These are phyloP conservation scores for Phytophthora ramorum DNA, from an alignment of 352 stramenopile genomes.

Conservation along the genomic window DNA sequence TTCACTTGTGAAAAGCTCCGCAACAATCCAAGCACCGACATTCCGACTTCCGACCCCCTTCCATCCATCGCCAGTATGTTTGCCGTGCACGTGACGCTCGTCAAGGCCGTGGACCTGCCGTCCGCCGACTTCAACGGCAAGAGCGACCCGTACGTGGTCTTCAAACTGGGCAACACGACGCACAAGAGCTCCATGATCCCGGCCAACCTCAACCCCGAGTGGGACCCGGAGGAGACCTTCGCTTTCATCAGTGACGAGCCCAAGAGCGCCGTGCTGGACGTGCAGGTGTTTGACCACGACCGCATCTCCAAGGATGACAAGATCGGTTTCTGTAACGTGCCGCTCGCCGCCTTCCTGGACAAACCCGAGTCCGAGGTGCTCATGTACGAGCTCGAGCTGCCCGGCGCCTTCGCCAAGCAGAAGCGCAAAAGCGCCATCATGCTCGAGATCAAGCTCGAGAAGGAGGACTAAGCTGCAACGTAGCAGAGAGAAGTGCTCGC, in stretches of 20 bases:
- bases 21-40: background rate
- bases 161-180: slow-evolving; percentile 69
- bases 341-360: slow-evolving; percentile 60
- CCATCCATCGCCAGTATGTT: slow-evolving; percentile 40
- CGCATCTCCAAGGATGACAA: slow-evolving; percentile 81
- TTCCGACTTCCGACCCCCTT: background rate
- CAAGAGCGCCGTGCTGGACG: slow-evolving; percentile 55
- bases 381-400: slow-evolving; percentile 73
- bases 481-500: background rate
- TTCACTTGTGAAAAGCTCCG: slow-evolving; percentile 38
- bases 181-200: slow-evolving; percentile 74
- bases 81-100: slow-evolving; percentile 73
- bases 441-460: slow-evolving; percentile 78
- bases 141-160: slow-evolving; percentile 84
- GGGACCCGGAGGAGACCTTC: slow-evolving; percentile 71
- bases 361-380: slow-evolving; percentile 53
- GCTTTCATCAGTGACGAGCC: slow-evolving; percentile 71
- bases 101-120: slow-evolving; percentile 72
- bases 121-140: slow-evolving; percentile 86
- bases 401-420: slow-evolving; percentile 58
- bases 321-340: slow-evolving; percentile 65
- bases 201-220: slow-evolving; percentile 71
- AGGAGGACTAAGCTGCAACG: slow-evolving; percentile 43
- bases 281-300: slow-evolving; percentile 80
- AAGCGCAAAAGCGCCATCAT: slow-evolving; percentile 76